Conservation (phyloP, 768 basidiomycete species). For the Tulasnella sp. region DNA sequence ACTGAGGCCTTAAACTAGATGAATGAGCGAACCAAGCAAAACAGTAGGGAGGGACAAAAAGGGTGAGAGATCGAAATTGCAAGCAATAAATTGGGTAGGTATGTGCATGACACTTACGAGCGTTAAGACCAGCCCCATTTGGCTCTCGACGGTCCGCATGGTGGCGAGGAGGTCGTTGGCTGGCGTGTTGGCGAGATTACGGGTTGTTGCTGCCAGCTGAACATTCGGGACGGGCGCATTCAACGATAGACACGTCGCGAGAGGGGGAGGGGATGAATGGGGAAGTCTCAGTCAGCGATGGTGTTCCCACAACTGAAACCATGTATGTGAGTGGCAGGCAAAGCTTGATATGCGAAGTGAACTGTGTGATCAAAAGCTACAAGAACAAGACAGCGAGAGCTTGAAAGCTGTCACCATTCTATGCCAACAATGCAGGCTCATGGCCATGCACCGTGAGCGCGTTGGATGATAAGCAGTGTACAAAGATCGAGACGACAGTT, state of each 20-base stretch:
- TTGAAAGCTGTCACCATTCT: too few relatives aligned
- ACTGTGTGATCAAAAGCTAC: too few relatives aligned
- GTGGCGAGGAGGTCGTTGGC: constrained; percentile 66
- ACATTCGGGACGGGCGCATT: neutral
- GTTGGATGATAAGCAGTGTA: too few relatives aligned
- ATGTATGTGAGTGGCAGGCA: neutral
- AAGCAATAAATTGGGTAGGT: neutral
- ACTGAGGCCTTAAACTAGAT: constrained; percentile 88
- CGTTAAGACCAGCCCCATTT: constrained; percentile 91
- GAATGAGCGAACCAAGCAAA: neutral
- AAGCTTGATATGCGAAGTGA: too few relatives aligned
- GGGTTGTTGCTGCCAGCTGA: constrained; percentile 53
- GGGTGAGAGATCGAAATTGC: neutral
- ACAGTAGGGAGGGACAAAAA: neutral
- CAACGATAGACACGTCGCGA: neutral
- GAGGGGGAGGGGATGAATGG: neutral
- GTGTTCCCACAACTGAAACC: neutral
- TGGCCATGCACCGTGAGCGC: too few relatives aligned
- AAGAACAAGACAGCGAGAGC: too few relatives aligned
- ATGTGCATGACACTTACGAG: constrained; percentile 41
- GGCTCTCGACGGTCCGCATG: constrained; percentile 73
- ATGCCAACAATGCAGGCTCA: too few relatives aligned
- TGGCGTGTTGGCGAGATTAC: constrained; percentile 57
- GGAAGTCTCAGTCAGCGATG: neutral
- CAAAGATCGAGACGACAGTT: too few relatives aligned